Base-by-base conservation (phyloP, 2,329 filamentous ascomycete genomes). In the Aspergillus latus region DNA sequence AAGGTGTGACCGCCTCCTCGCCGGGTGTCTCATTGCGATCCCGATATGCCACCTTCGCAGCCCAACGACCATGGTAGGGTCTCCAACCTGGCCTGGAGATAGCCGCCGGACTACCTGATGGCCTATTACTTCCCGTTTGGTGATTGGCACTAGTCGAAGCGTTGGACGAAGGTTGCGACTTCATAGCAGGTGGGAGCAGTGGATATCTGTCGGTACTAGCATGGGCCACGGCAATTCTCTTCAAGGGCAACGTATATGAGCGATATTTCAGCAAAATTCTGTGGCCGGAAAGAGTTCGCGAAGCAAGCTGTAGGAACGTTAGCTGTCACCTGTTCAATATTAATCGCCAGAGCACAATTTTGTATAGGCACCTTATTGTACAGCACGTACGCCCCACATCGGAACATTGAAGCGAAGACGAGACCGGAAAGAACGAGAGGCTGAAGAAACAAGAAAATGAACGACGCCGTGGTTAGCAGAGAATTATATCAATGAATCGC, bases 51-150 rank as follows among this genome's bases (percentile, higher is more conserved):
- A 49, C 45, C 16, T 61, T 64, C 6, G 56, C 45, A 30, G 54
- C 57, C 63, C 63, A 64, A 30, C 64, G 63, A 46, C 54, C 59
- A 34, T 46, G 51, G 44, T 62, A 62, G 2, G 64, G 63, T 32
- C 62, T 59, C 64, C 64, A 66, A 39, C 54, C 55, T 11, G 50
- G 36, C 13, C 34, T 60, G 1, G 39, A 29, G 36, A 56, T 45
- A 21, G 49, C 30, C 39, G 39, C 26, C 34, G 32, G 11, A 42
- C 29, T 50, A 13, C 39, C 36, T 29, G 40, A 49, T 11, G 42
- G 39, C 9, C 46, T 39, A 15, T 28, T 21, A 21, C 49, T 36
- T 13, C 37, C 42, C 5, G 28, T 36, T 43, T 51, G 49, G 50
- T 57, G 49, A 16, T 59, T 52, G n/a, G 40, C 21, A 28, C 29